These are phyloP conservation scores for Paradendryphiella salina DNA, from an alignment of 2,329 filamentous ascomycete genomes.

Conservation along the genomic window DNA sequence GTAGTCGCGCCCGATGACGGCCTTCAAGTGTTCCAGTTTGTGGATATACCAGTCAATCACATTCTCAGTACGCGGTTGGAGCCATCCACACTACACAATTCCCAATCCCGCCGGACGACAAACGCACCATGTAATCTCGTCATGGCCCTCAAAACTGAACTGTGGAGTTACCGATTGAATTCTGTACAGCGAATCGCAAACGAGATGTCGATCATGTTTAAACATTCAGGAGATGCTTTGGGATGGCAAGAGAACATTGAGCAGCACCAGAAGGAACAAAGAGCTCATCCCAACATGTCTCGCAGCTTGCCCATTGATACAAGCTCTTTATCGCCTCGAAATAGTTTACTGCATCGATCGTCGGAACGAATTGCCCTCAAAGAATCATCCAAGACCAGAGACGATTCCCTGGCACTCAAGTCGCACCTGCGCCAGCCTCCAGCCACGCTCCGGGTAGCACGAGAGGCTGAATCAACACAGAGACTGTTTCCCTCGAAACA, in stretches of 20 bases:
- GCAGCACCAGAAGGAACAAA: constrained; percentile 9
- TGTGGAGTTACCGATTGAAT: constrained; percentile 32
- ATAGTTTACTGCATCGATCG: not conserved
- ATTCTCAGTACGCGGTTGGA: constrained; percentile 17
- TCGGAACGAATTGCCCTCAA: not conserved
- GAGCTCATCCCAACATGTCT: not conserved
- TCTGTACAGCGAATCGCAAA: constrained; percentile 18
- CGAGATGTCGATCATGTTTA: constrained; percentile 31
- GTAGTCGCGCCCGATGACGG: constrained; percentile 25
- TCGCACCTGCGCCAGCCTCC: not conserved
- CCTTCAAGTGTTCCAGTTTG: constrained; percentile 23
- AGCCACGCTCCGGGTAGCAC: not conserved
- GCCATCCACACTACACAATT: too few species aligned
- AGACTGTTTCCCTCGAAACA: not conserved
- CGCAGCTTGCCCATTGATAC: constrained; percentile 6
- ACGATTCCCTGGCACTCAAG: not conserved
- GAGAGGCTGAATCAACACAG: not conserved
- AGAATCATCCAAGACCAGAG: not conserved
- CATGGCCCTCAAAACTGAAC: constrained; percentile 17
- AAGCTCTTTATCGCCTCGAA: not conserved
- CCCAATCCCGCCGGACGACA: constrained; percentile 7
- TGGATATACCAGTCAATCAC: constrained; percentile 36
- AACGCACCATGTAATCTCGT: constrained; percentile 29
- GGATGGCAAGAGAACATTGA: constrained; percentile 26
- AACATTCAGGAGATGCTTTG: constrained; percentile 18